Base-by-base conservation (phyloP, 2,329 filamentous ascomycete species). In the Dactylellina cionopaga region DNA sequence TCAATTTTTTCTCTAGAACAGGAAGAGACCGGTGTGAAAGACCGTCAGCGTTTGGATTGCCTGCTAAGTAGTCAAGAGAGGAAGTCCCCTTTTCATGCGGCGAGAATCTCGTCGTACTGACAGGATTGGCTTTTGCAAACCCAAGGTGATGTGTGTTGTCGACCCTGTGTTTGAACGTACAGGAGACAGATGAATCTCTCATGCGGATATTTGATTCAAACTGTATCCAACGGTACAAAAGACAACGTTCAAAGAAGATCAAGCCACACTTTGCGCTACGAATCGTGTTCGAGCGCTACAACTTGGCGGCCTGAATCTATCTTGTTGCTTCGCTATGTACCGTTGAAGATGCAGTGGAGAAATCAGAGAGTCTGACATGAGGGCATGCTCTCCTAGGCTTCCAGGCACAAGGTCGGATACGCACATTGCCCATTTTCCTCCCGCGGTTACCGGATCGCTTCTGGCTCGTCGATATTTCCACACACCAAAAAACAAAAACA, bases 1-100 rank as follows among this genome's bases (percentile, higher is more conserved):
- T 35, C 25, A 35, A 39, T 41, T 19, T 17, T 47, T 44, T 33
- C 27, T 46, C 24, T 6, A 41, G 2, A 37, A 55, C 39, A 19
- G 25, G 52, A 9, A 41, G 41, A 54, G 15, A 17, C 41, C 27
- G 41, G 22, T 31, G n/a, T n/a, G n/a, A n/a, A n/a, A n/a, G 27
- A 58, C 59, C 68, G 68, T 60, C 44, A 46, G 31, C 27, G 54
- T 54, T 46, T 60, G 68, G 68, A 65, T 72, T 72, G 59, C 68
- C 68, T 64, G 59, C 37, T 46, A 54, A 27, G 46, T 17, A 46
- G 35, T 65, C 68, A 44, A 65, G 54, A 72, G 37, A 39, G 59
- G 59, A 49, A 17, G 15, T 37, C 2, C 17, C 47, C 11, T n/a
- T n/a, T 29, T 55, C 33, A 7, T 9, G 22, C 11, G 11, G 22